A percentile compares a stretch with the other conserved stretches of the same genome.
Evolutionary conservation across 208 protist genomes (phyloP).

Genomic region (Entamoeba moshkovskii): DNA sequence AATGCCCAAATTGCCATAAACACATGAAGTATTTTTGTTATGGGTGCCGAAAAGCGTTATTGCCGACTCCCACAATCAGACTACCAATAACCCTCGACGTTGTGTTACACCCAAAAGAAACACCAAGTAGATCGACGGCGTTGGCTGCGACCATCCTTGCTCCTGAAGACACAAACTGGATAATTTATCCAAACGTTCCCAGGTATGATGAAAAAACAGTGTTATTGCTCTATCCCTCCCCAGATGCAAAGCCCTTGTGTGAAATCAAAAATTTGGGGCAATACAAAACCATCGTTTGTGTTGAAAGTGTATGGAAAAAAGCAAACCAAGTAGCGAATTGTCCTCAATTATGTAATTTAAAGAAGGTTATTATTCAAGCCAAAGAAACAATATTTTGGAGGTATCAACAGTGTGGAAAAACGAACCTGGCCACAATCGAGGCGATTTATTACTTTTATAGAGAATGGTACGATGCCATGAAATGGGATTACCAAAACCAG

Average conservation of each 20-base stretch:
- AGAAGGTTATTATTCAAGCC: slow-evolving; percentile 16
- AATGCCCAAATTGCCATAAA: background rate
- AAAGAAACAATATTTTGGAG: slow-evolving; percentile 24
- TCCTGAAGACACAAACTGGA: slow-evolving; percentile 13
- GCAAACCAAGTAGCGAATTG: background rate
- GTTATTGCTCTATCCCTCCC: slow-evolving; percentile 15
- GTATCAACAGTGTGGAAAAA: slow-evolving; percentile 1
- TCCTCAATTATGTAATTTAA: slow-evolving; percentile 1
- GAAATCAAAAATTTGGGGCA: background rate
- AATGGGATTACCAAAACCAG: background rate
- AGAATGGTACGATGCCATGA: slow-evolving; percentile 8
- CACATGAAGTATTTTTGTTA: background rate
- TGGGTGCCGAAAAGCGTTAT: background rate
- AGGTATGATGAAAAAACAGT: slow-evolving; percentile 11
- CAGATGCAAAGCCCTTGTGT: background rate
- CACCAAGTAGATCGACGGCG: slow-evolving; percentile 18
- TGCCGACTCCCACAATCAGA: background rate
- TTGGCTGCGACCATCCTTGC: slow-evolving; percentile 11
- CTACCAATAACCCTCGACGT: background rate
- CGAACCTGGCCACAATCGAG: slow-evolving; percentile 21
- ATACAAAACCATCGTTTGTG: slow-evolving; percentile 23
- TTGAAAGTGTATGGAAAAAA: slow-evolving; percentile 21
- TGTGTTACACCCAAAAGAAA: slow-evolving; percentile 23
- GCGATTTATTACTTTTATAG: slow-evolving; percentile 29
- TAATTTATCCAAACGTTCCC: slow-evolving; percentile 19